Percentiles rank a stretch among this genome's conserved stretches.
Conservation (phyloP, 306 rosid species). For the Arachis hypogaea region DNA sequence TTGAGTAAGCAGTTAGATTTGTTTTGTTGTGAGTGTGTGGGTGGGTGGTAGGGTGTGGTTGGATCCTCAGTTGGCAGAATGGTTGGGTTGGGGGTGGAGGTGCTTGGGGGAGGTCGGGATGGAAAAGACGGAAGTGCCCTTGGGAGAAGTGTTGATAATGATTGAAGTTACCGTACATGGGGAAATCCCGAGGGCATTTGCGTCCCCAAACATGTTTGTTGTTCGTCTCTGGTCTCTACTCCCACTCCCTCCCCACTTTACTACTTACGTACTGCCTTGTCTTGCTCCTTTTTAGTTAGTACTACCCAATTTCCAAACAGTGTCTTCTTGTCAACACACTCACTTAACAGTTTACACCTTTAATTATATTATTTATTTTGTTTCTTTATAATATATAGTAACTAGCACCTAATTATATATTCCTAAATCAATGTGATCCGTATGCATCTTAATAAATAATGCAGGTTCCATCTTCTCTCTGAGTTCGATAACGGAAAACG, state of each 20-base stretch:
- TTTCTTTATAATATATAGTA: too few relatives aligned
- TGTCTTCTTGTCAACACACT: conserved; percentile 27
- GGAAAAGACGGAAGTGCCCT: conserved; percentile 53
- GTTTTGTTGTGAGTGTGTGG: too few relatives aligned
- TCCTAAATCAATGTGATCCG: too few relatives aligned
- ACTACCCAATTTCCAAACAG: background rate
- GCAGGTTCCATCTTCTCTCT: conserved; percentile 87
- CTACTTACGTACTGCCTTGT: conserved; percentile 55
- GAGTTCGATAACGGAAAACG: conserved; percentile 98
- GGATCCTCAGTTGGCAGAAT: conserved; percentile 28
- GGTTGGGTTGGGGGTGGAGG: background rate
- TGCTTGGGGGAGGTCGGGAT: background rate
- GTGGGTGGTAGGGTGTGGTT: background rate
- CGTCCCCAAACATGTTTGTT: conserved; percentile 55
- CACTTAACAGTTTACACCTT: background rate
- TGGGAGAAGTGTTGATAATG: conserved; percentile 48
- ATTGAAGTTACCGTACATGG: conserved; percentile 65
- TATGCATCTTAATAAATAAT: background rate
- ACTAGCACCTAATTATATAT: too few relatives aligned
- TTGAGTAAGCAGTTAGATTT: too few relatives aligned
- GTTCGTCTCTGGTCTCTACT: conserved; percentile 3
- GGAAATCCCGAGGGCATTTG: conserved; percentile 88
- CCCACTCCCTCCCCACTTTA: conserved; percentile 53
- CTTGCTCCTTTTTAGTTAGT: conserved; percentile 44
- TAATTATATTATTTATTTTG: background rate